Evolutionary conservation across 306 rosid species (phyloP).

Genomic region (Inga laurina): DNA sequence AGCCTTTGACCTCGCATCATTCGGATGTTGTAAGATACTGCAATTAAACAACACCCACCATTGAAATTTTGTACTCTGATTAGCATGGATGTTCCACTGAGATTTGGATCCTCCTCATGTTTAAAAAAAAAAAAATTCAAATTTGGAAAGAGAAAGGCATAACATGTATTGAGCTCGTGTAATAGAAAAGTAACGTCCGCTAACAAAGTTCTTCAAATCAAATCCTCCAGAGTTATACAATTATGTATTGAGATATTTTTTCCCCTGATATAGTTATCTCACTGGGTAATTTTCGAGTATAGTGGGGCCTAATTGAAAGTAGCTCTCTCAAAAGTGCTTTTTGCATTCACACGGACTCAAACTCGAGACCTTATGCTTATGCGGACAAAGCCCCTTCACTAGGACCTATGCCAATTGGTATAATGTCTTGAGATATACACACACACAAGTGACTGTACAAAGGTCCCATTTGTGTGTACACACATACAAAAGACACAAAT

Average conservation of each 20-base stretch:
- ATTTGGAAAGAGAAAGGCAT: neutral
- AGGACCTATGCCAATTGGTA: too few relatives aligned
- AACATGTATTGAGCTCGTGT: neutral
- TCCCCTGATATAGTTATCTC: too few relatives aligned
- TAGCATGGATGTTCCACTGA: neutral
- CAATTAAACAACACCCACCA: conserved; percentile 7
- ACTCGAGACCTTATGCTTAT: too few relatives aligned
- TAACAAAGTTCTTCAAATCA: neutral
- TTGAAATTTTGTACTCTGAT: neutral
- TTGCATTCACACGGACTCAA: too few relatives aligned
- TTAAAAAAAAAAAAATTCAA: neutral
- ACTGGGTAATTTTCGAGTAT: too few relatives aligned
- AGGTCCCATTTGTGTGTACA: neutral
- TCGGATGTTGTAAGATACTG: conserved; percentile 46
- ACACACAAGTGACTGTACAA: neutral
- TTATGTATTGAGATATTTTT: neutral
- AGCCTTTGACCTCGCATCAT: conserved; percentile 50
- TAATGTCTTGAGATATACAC: neutral
- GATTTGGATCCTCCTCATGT: neutral
- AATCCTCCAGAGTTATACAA: neutral
- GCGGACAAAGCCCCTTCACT: too few relatives aligned
- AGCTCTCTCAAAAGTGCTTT: too few relatives aligned
- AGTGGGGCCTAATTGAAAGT: too few relatives aligned
- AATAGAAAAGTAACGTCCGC: neutral
- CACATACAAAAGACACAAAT: neutral